Conservation (phyloP, 805 yeast species). For the Candida maesae region DNA sequence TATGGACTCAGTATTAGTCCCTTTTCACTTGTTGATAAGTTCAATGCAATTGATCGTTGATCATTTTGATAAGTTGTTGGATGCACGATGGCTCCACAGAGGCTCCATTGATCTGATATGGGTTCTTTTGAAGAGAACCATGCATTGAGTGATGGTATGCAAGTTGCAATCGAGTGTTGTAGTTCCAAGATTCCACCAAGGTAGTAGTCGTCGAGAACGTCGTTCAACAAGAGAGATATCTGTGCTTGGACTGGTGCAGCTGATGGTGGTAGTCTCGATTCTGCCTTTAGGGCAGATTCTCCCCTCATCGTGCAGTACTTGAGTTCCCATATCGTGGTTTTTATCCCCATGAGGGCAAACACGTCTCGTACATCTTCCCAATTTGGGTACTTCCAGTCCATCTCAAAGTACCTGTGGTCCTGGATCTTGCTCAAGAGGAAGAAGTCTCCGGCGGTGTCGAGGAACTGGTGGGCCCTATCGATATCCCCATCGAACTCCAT, state of each 20-base stretch:
- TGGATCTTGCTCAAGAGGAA: constrained; percentile 39
- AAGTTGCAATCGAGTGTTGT: constrained; percentile 34
- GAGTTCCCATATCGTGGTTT: constrained; percentile 29
- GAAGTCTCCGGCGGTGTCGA: constrained; percentile 67
- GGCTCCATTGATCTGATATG: constrained; percentile 31
- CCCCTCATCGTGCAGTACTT: constrained; percentile 55
- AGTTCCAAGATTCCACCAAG: constrained; percentile 53
- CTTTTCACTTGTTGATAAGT: background rate
- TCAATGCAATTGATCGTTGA: background rate
- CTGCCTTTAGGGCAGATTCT: constrained; percentile 45
- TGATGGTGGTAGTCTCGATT: constrained; percentile 26
- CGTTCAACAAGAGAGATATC: constrained; percentile 42
- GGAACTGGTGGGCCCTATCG: constrained; percentile 46
- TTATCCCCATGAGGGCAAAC: constrained; percentile 35
- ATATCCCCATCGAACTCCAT: constrained; percentile 52
- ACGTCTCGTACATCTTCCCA: background rate
- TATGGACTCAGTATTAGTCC: constrained; percentile 22
- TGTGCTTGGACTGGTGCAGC: constrained; percentile 8
- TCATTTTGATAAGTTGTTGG: background rate
- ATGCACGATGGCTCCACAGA: constrained; percentile 30
- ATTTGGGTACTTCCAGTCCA: constrained; percentile 40
- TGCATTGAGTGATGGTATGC: constrained; percentile 33
- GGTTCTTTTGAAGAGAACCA: constrained; percentile 38
- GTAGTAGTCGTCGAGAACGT: constrained; percentile 42
- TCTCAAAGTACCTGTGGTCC: constrained; percentile 22